These are phyloP conservation scores for Hortiboletus campestris DNA, from an alignment of 768 basidiomycete genomes.

Conservation along the genomic window DNA sequence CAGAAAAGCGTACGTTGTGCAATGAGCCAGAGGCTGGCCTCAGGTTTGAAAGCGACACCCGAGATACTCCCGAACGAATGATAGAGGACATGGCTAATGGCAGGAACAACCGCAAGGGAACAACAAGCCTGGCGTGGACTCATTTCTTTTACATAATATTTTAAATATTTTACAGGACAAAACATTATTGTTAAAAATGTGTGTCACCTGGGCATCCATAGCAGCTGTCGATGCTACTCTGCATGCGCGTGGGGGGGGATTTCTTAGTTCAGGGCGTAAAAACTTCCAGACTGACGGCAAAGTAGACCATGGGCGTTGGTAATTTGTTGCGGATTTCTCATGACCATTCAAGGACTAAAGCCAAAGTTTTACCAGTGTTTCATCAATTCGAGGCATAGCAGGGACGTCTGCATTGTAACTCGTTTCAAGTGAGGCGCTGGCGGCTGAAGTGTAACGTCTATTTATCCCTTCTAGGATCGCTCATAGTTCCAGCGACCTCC, in stretches of 20 bases:
- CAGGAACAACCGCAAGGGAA: background rate
- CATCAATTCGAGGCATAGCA: no score
- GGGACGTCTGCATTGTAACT: no score
- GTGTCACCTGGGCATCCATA: no score
- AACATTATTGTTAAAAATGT: background rate
- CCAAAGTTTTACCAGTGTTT: background rate
- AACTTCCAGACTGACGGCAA: background rate
- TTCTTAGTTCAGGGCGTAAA: no score
- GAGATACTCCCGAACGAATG: conserved; percentile 32
- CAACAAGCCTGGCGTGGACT: no score
- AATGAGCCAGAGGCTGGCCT: conserved; percentile 68
- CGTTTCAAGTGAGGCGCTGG: no score
- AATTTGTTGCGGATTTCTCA: no score
- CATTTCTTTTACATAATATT: no score
- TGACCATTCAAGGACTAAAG: no score
- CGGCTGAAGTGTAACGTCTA: background rate
- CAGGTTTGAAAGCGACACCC: conserved; percentile 68
- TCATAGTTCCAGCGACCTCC: background rate
- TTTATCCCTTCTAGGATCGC: background rate
- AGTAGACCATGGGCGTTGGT: background rate
- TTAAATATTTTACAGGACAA: background rate
- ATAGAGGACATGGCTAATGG: conserved; percentile 34
- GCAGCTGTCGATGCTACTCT: no score
- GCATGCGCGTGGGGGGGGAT: background rate
- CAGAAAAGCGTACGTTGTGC: conserved; percentile 52